These are phyloP conservation scores for Xylaria flabelliformis DNA, from an alignment of 495 filamentous ascomycete species.

Conservation along the genomic window DNA sequence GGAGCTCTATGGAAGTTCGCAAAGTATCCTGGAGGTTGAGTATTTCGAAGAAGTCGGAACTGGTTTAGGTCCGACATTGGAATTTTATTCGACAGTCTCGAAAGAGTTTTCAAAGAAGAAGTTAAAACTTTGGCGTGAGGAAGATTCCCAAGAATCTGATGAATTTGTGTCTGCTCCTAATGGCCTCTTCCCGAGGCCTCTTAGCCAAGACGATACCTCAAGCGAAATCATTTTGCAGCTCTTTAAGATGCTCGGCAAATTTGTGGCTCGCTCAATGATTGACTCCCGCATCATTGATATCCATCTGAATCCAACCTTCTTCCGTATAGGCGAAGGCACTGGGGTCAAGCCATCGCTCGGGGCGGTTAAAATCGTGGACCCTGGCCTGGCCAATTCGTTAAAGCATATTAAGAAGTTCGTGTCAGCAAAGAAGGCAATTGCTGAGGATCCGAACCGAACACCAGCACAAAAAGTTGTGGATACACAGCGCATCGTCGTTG, in stretches of 20 bases:
- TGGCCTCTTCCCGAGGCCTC: slow-evolving; percentile 91
- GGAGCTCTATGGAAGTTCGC: slow-evolving; percentile 96
- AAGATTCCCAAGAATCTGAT: slow-evolving; percentile 73
- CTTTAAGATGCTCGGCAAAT: slow-evolving; percentile 95
- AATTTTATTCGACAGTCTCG: slow-evolving; percentile 98
- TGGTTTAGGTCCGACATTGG: slow-evolving; percentile 92
- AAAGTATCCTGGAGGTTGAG: slow-evolving; percentile 95
- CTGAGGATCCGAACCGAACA: slow-evolving; percentile 68
- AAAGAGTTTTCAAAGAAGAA: slow-evolving; percentile 98
- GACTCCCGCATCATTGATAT: slow-evolving; percentile 98
- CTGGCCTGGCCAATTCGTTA: slow-evolving; percentile 82
- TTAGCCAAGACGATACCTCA: slow-evolving; percentile 83
- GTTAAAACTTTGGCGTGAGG: slow-evolving; percentile 94
- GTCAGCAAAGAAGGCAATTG: slow-evolving; percentile 78
- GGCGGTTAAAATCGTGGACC: slow-evolving; percentile 89
- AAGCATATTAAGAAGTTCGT: slow-evolving; percentile 89
- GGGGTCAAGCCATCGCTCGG: slow-evolving; percentile 85
- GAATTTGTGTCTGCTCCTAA: slow-evolving; percentile 87
- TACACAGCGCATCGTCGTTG: slow-evolving; percentile 69
- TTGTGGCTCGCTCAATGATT: slow-evolving; percentile 97
- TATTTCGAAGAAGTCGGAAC: slow-evolving; percentile 99
- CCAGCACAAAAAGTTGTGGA: slow-evolving; percentile 72
- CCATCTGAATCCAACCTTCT: slow-evolving; percentile 97
- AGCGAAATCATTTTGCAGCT: slow-evolving; percentile 83
- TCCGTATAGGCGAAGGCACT: slow-evolving; percentile 84